These are phyloP conservation scores for Umbilicaria muhlenbergii DNA, from an alignment of 495 filamentous ascomycete genomes.

Conservation along the genomic window DNA sequence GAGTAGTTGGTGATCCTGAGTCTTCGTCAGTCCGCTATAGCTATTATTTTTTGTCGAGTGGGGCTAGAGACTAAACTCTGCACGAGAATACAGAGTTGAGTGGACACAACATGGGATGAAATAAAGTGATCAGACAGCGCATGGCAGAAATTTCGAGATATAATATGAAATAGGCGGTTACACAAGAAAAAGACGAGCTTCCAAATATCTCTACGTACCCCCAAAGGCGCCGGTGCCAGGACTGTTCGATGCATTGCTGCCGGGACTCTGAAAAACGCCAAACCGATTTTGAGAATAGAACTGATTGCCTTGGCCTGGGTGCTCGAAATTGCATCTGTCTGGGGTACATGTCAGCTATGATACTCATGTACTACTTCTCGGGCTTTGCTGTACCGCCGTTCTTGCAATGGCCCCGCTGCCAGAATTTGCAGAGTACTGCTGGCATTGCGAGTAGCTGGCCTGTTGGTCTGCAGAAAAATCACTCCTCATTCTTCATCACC, in stretches of 20 bases:
- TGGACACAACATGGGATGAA: background rate
- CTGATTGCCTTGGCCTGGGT: conserved; percentile 24
- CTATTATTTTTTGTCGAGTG: background rate
- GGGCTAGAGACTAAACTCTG: background rate
- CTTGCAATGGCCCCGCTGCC: conserved; percentile 55
- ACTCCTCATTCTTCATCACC: too few species aligned
- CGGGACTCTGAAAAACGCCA: conserved; percentile 19
- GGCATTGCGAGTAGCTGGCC: conserved; percentile 23
- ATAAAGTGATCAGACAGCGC: background rate
- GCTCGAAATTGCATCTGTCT: conserved; percentile 41
- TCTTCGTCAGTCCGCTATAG: background rate
- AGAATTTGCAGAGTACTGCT: conserved; percentile 47
- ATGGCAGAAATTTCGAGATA: background rate
- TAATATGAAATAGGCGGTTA: background rate
- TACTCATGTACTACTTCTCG: background rate
- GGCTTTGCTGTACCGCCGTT: conserved; percentile 40
- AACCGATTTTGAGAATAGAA: conserved; percentile 27
- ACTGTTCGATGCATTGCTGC: conserved; percentile 3
- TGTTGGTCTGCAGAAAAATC: conserved; percentile 14
- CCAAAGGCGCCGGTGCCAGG: conserved; percentile 17
- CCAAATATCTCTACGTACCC: conserved; percentile 16
- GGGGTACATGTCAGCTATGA: conserved; percentile 8
- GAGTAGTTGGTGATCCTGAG: background rate
- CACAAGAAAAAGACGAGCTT: too few species aligned
- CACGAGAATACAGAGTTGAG: background rate